These are phyloP conservation scores for Heritiera fomes DNA, from an alignment of 345 rosid genomes.

Conservation along the genomic window DNA sequence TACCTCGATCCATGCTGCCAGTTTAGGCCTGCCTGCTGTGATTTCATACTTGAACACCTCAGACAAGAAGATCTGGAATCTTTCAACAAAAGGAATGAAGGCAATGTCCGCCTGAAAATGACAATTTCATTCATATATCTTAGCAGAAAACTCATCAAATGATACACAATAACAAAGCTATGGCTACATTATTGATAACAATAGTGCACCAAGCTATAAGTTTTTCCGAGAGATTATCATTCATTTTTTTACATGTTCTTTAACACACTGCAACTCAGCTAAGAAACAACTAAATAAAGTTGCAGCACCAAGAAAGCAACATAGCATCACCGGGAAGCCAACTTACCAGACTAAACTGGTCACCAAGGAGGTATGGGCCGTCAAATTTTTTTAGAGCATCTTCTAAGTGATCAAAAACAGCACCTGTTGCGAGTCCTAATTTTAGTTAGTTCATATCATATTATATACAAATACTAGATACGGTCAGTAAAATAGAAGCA, in stretches of 20 bases:
- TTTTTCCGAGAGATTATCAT: neutral
- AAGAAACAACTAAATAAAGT: neutral
- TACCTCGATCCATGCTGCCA: slow-evolving; percentile 81
- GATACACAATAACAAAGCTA: neutral
- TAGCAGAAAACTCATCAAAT: neutral
- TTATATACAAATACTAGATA: neutral
- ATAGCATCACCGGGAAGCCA: slow-evolving; percentile 3
- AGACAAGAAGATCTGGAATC: slow-evolving; percentile 51
- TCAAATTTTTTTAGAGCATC: slow-evolving; percentile 58
- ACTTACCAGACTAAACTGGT: slow-evolving; percentile 70
- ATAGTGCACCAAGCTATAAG: neutral
- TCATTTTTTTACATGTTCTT: neutral
- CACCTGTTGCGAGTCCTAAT: slow-evolving; percentile 42
- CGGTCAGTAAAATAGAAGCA: neutral
- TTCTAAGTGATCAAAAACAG: slow-evolving; percentile 76
- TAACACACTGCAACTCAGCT: neutral
- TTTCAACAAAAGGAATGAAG: slow-evolving; percentile 66
- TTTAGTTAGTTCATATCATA: slow-evolving; percentile 6
- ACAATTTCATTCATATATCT: neutral
- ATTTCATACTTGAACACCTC: slow-evolving; percentile 58
- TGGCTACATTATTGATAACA: neutral
- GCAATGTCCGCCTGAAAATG: slow-evolving; percentile 69
- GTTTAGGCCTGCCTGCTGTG: slow-evolving; percentile 69
- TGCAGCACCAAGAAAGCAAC: neutral
- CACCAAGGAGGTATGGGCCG: slow-evolving; percentile 87